Evolutionary conservation across 73 alveolate species (phyloP).

Genomic region (Tetrahymena thermophila): DNA sequence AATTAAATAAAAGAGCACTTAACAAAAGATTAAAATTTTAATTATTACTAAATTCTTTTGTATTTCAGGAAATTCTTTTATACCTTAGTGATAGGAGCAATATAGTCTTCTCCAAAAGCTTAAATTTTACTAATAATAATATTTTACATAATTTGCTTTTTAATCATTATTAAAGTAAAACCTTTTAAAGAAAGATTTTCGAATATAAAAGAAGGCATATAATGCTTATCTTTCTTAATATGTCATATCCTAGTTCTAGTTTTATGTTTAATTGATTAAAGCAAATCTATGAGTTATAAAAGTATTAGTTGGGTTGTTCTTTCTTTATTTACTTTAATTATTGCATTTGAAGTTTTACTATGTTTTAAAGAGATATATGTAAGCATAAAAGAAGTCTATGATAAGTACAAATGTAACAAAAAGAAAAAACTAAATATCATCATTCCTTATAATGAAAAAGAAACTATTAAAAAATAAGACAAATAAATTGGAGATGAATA

Average conservation of each 20-base stretch:
- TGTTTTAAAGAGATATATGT: neutral
- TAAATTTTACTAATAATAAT: too few relatives aligned
- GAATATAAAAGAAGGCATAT: neutral
- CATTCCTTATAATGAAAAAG: neutral
- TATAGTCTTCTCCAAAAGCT: neutral
- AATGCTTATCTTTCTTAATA: too few relatives aligned
- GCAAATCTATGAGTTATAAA: neutral
- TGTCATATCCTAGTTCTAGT: neutral
- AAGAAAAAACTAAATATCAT: neutral
- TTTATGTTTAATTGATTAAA: neutral
- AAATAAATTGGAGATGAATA: neutral
- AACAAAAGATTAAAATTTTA: neutral
- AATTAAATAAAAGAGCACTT: neutral
- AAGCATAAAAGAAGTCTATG: neutral
- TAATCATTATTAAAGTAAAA: neutral
- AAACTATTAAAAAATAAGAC: neutral
- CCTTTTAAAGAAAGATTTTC: neutral
- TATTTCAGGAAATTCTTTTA: neutral
- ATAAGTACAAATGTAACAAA: too few relatives aligned
- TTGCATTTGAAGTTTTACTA: neutral
- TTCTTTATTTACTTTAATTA: too few relatives aligned
- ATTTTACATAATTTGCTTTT: too few relatives aligned
- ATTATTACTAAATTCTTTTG: too few relatives aligned
- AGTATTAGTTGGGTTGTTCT: neutral
- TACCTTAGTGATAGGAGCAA: neutral